Evolutionary conservation across 768 basidiomycete species (phyloP).

Genomic region (Lanmaoa pseudosensibilis): DNA sequence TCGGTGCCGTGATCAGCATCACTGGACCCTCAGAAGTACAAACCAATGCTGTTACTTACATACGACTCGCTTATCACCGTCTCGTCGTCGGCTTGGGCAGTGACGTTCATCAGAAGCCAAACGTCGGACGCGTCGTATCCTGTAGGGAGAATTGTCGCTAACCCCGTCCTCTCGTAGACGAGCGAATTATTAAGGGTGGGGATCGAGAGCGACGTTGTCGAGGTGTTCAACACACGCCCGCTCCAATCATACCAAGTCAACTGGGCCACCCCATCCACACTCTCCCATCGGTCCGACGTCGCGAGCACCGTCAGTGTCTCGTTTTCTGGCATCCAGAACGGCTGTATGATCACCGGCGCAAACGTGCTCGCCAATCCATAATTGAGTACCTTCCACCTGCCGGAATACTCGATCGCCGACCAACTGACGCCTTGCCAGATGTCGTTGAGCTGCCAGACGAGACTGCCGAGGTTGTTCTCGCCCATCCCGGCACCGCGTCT

Average conservation of each 20-base stretch:
- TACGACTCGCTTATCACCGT: slow-evolving; percentile 52
- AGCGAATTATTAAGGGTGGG: slow-evolving; percentile 53
- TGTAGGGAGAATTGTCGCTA: slow-evolving; percentile 46
- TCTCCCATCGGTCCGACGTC: slow-evolving; percentile 8
- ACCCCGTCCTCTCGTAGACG: slow-evolving; percentile 40
- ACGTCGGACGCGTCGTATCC: slow-evolving; percentile 44
- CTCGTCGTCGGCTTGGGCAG: slow-evolving; percentile 41
- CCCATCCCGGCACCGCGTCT: slow-evolving; percentile 56
- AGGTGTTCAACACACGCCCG: slow-evolving; percentile 42
- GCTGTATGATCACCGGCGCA: too few relatives aligned
- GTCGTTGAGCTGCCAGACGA: slow-evolving; percentile 57
- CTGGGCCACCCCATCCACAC: slow-evolving; percentile 45
- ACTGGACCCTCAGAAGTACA: neutral
- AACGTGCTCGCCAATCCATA: too few relatives aligned
- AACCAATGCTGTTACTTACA: slow-evolving; percentile 34
- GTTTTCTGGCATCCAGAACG: too few relatives aligned
- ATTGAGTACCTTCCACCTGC: too few relatives aligned
- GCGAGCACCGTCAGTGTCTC: too few relatives aligned
- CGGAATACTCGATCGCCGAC: too few relatives aligned
- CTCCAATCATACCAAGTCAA: slow-evolving; percentile 61
- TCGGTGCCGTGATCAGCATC: neutral
- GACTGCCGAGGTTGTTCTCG: slow-evolving; percentile 58
- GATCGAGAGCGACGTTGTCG: slow-evolving; percentile 40
- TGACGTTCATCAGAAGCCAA: slow-evolving; percentile 52
- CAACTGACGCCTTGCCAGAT: too few relatives aligned